These are phyloP conservation scores for Fagopyrum tataricum DNA, from an alignment of 148 eudicot genomes.

Conservation along the genomic window DNA sequence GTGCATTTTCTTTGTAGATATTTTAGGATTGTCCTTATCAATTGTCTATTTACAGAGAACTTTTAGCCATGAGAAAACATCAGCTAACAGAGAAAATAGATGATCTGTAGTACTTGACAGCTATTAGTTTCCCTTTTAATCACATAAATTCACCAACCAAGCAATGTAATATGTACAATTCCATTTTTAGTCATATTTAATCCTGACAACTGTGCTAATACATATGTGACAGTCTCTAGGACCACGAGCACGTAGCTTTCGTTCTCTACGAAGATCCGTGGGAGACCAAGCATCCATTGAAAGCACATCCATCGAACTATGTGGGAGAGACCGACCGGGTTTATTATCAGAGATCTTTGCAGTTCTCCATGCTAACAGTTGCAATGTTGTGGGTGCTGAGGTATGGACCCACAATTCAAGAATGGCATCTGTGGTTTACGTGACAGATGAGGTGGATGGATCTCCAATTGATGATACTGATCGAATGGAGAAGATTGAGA, in stretches of 20 bases:
- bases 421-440: constrained; percentile 79
- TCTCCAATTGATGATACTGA: constrained; percentile 50
- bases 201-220: neutral
- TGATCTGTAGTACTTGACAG: neutral
- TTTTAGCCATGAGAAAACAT: neutral
- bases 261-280: constrained; percentile 55
- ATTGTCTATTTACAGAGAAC: neutral
- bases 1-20: neutral
- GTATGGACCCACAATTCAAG: constrained; percentile 95
- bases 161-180: neutral
- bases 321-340: constrained; percentile 87
- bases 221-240: constrained; percentile 56
- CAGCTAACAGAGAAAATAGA: neutral
- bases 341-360: constrained; percentile 85
- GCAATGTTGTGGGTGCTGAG: constrained; percentile 77
- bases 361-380: constrained; percentile 61
- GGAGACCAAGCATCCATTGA: constrained; percentile 61
- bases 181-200: constrained; percentile 7
- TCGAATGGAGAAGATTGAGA: constrained; percentile 59
- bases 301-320: constrained; percentile 70
- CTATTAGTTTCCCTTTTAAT: neutral
- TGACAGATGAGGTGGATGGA: constrained; percentile 60
- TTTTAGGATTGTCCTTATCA: neutral
- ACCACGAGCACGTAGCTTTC: constrained; percentile 66
- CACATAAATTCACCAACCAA: neutral